A percentile compares a stretch with the other conserved stretches of the same genome.
These are phyloP conservation scores for Penicillium aurantiogriseum DNA, from an alignment of 2,329 filamentous ascomycete species.

Conservation along the genomic window DNA sequence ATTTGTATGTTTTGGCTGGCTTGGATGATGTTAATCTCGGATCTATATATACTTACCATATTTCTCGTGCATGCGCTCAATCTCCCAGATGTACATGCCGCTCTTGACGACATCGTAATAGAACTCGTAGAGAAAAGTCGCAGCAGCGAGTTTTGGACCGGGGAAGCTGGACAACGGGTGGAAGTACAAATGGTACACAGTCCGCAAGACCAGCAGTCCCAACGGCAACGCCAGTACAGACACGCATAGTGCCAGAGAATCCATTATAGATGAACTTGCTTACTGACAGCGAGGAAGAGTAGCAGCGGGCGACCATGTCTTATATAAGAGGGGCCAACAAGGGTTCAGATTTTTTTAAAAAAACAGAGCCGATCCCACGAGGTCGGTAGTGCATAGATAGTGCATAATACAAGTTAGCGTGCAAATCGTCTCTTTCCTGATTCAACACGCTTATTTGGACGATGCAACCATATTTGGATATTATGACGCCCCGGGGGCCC, in stretches of 20 bases:
- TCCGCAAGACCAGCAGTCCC: slow-evolving; percentile 4
- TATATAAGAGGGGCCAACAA: background rate
- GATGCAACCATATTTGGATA: background rate
- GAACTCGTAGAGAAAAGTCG: slow-evolving; percentile 33
- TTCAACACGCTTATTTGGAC: background rate
- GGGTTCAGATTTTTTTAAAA: no score
- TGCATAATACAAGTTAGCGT: background rate
- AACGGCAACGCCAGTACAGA: background rate
- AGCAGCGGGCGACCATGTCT: background rate
- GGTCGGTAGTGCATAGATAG: background rate
- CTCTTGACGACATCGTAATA: slow-evolving; percentile 33
- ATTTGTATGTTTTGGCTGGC: background rate
- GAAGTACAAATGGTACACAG: slow-evolving; percentile 18
- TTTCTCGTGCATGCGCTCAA: slow-evolving; percentile 34
- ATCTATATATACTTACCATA: slow-evolving; percentile 28
- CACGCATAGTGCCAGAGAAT: background rate
- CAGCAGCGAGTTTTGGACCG: slow-evolving; percentile 34
- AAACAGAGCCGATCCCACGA: background rate
- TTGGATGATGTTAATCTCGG: background rate
- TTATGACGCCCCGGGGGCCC: background rate
- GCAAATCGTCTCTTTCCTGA: background rate
- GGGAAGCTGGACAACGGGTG: slow-evolving; percentile 35
- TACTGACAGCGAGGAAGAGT: background rate
- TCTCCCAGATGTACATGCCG: slow-evolving; percentile 31
- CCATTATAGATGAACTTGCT: slow-evolving; percentile 1